Percentiles rank a stretch among this genome's conserved stretches.
phyloP scores from a whole-genome alignment of 2,329 filamentous ascomycete genomes.

The Trichophyton verrucosum region DNA sequence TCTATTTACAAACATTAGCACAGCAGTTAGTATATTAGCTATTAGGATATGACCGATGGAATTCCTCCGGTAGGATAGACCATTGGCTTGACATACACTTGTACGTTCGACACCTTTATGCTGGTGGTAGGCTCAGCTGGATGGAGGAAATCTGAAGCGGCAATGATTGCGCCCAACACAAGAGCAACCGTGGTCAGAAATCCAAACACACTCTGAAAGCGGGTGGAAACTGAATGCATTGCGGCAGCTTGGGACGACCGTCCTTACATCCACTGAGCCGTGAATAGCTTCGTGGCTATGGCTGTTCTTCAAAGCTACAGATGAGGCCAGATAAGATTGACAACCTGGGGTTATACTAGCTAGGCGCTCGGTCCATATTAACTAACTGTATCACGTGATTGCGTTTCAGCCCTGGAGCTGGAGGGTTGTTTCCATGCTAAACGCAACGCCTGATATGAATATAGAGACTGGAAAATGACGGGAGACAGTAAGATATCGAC shows the following conservation, averaged over 20 bases:
- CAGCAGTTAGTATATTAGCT: neutral
- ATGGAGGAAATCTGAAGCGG: slow-evolving; percentile 59
- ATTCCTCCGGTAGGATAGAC: neutral
- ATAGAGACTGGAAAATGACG: no score
- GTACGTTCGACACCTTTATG: slow-evolving; percentile 48
- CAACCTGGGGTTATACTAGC: no score
- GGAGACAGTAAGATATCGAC: no score
- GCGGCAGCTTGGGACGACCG: slow-evolving; percentile 20
- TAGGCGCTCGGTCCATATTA: neutral
- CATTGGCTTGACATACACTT: slow-evolving; percentile 53
- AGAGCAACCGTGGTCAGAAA: slow-evolving; percentile 96
- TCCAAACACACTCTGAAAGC: slow-evolving; percentile 84
- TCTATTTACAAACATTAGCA: slow-evolving; percentile 32
- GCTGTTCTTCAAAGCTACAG: neutral
- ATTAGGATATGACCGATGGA: neutral
- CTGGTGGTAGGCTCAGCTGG: slow-evolving; percentile 44
- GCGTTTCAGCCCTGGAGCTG: no score
- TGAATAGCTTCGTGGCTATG: neutral
- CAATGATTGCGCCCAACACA: slow-evolving; percentile 64
- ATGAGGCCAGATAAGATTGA: slow-evolving; percentile 3
- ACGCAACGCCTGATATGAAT: no score
- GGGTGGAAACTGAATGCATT: slow-evolving; percentile 82
- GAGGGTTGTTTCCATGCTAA: no score
- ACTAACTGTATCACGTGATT: neutral
- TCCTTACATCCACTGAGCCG: neutral